Base-by-base conservation (phyloP, 139 green algal species). In the Coelastrella sp. region DNA sequence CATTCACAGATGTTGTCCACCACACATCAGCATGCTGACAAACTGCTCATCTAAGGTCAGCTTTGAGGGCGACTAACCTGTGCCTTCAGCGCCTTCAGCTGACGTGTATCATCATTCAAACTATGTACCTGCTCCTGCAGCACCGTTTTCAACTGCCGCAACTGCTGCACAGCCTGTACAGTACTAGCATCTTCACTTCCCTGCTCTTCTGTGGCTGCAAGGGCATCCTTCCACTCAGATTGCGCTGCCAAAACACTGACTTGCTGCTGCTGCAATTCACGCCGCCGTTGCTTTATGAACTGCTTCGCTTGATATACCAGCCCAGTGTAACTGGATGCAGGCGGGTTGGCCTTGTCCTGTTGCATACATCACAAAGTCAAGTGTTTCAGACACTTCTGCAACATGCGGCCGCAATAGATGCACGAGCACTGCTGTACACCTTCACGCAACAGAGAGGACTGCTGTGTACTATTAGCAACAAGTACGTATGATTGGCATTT, bases 121-220 rank as follows among this genome's bases (percentile, higher is more conserved):
- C 64, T 21, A 35, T 85, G 72, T 50, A 90, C 82, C 83, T 90
- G 79, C 79, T 85, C 63, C 79, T 88, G 83, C 83, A 90, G 87
- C 69, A 78, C 79, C 9, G 21, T 45, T 79, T 90, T 90, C 35
- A 83, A 57, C 67, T 57, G 76, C 62, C 86, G 79, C 63, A 90
- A 83, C 83, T 85, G 63, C 51, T 83, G 69, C 51, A 73, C 63
- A 69, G 72, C 87, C 68, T 68, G 43, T 72, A 27, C 48, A 35
- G 25, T 27, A 37, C 45, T 15, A 64, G 34, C 25, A 5, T 21
- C 30, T 17, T 25, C 50, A 27, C 25, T 15, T 48, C 53, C n/a
- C 51, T 60, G 68, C 69, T 81, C 51, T 41, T 69, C 81, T 7
- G 43, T 66, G 1, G 72, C 62, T 11, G 80, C 66, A 4, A 79